Base-by-base conservation (phyloP, 2,329 filamentous ascomycete genomes). In the Aspergillus puulaauensis region DNA sequence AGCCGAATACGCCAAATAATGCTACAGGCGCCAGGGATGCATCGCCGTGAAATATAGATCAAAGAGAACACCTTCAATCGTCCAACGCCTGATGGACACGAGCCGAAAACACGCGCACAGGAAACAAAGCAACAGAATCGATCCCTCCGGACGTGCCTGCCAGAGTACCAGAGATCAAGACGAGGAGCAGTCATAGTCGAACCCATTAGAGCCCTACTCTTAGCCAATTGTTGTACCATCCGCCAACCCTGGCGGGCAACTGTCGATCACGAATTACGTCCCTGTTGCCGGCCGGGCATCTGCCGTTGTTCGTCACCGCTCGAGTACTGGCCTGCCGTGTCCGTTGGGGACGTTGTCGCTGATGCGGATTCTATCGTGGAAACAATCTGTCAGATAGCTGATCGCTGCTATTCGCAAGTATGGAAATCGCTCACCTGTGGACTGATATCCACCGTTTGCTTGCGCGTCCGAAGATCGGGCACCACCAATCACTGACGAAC, bases 271-370 rank as follows among this genome's bases (percentile, higher is more conserved):
- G 60, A 57, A 50, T 62, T 58, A 31, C 60, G 57, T 49, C 55
- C 47, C 51, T 61, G 57, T 31, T 56, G 48, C 41, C 57, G 56
- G 21, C 55, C 39, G 33, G 15, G 19, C 27, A 52, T 59, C 52
- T 51, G 53, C 62, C 59, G 60, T 65, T 69, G 62, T 63, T 70
- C 64, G 57, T 65, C 64, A 19, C 64, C 61, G 55, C 64, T 66
- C 40, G 64, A 61, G 51, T 64, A 66, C 48, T 65, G 64, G 50
- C 64, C 62, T 17, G 59, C 49, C 27, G 54, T 59, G 40, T 65
- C 63, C 52, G 63, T 65, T 52, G 64, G 63, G 35, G 64, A 66
- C 52, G 63, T 62, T 41, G 61, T 48, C 27, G 64, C 55, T 2
- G 61, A 64, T 17, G 60, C 44, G 44, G 62, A 62, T 37, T 57